These are phyloP conservation scores for Aspergillus flavus DNA, from an alignment of 2,329 filamentous ascomycete genomes.

Conservation along the genomic window DNA sequence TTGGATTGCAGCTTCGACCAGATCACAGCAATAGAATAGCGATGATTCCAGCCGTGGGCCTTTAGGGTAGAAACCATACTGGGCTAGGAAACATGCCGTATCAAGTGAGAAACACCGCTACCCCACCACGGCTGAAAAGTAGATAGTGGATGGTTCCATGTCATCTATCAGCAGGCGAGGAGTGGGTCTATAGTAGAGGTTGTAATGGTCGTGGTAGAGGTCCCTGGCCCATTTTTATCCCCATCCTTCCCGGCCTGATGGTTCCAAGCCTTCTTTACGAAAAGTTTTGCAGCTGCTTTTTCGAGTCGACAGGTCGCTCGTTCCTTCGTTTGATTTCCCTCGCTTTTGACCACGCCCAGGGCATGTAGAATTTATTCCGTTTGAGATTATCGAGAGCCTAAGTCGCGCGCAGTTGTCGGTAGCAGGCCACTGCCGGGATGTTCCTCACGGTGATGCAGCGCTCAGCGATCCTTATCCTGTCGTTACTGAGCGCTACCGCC, in stretches of 20 bases:
- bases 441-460: conserved; percentile 6
- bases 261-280: neutral
- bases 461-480: conserved; percentile 8
- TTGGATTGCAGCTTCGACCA: neutral
- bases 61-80: neutral
- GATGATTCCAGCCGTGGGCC: neutral
- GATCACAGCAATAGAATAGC: neutral
- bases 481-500: conserved; percentile 3
- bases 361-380: conserved; percentile 6
- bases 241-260: neutral
- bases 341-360: neutral
- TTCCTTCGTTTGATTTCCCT: conserved; percentile 3
- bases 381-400: neutral
- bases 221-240: neutral
- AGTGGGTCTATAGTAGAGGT: neutral
- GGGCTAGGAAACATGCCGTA: neutral
- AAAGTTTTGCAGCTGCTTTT: neutral
- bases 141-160: conserved; percentile 11
- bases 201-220: neutral
- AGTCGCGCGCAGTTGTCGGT: conserved; percentile 6
- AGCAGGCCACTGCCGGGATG: conserved; percentile 8
- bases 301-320: conserved; percentile 1
- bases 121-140: conserved; percentile 10
- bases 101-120: conserved; percentile 1
- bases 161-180: conserved; percentile 1